phyloP scores from a whole-genome alignment of 2,329 filamentous ascomycete genomes.

The Dothistroma pini region DNA sequence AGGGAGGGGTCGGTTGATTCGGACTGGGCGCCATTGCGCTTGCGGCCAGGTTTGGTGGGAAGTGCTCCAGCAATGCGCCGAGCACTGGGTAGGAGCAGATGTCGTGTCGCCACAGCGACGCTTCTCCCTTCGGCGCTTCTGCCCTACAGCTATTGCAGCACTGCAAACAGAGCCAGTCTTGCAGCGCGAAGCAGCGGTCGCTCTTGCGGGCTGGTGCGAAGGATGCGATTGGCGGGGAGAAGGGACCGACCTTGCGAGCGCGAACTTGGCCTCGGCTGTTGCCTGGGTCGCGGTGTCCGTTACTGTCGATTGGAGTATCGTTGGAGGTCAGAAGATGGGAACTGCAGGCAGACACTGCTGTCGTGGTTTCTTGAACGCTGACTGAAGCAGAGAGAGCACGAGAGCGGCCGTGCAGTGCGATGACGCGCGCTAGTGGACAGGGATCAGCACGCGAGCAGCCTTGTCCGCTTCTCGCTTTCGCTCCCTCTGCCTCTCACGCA shows the following conservation, averaged over 20 bases:
- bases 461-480: not conserved
- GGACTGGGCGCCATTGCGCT: constrained; percentile 8
- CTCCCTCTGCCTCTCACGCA: not conserved
- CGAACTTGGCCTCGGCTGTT: not conserved
- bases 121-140: not conserved
- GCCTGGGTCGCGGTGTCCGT: not conserved
- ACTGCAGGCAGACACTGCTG: not conserved
- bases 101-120: not conserved
- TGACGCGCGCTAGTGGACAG: not conserved
- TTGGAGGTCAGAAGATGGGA: not conserved
- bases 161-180: not conserved
- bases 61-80: not conserved
- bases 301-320: not conserved
- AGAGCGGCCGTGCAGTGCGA: not conserved
- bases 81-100: not conserved
- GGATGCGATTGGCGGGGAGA: not conserved
- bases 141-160: not conserved
- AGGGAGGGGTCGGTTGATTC: constrained; percentile 65
- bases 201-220: not conserved
- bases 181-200: not conserved
- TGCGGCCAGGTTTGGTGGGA: not conserved
- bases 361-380: not conserved
- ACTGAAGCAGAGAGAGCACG: not conserved
- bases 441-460: not conserved
- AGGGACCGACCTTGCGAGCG: not conserved